Evolutionary conservation across 768 basidiomycete species (phyloP).

Genomic region (Clitopilus hobsonii): DNA sequence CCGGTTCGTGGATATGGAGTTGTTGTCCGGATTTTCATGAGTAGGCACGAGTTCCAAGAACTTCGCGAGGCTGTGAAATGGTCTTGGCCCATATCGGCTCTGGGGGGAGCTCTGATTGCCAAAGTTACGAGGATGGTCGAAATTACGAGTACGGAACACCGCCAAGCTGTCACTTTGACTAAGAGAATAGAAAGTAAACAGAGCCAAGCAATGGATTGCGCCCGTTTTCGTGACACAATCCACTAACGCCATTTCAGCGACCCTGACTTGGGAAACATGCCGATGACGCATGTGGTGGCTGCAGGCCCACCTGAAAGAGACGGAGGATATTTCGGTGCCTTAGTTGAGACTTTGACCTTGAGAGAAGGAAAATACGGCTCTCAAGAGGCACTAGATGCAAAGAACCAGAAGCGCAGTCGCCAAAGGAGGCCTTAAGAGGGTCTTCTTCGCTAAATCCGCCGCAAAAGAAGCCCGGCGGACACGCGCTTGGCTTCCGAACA

Average conservation of each 20-base stretch:
- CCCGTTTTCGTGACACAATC: background rate
- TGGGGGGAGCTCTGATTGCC: background rate
- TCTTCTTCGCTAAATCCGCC: background rate
- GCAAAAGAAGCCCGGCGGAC: background rate
- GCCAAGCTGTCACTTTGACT: background rate
- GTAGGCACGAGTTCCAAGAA: background rate
- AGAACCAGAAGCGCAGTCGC: background rate
- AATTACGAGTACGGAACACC: background rate
- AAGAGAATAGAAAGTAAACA: background rate
- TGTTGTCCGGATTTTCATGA: background rate
- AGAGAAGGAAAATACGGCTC: too few relatives aligned
- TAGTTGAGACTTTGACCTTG: too few relatives aligned
- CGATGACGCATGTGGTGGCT: background rate
- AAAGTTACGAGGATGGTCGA: background rate
- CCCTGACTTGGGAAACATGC: background rate
- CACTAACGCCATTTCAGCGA: background rate
- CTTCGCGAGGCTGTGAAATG: background rate
- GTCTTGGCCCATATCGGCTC: background rate
- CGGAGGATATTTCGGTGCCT: too few relatives aligned
- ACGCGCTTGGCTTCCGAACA: conserved; percentile 11
- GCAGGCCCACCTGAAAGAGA: too few relatives aligned
- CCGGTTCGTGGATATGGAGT: too few relatives aligned
- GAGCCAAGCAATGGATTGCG: background rate
- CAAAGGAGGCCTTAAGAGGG: background rate
- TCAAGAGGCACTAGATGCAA: background rate